A percentile compares a stretch with the other conserved stretches of the same genome.
Evolutionary conservation across 768 basidiomycete genomes (phyloP).

Genomic region (Podaxis sp.): DNA sequence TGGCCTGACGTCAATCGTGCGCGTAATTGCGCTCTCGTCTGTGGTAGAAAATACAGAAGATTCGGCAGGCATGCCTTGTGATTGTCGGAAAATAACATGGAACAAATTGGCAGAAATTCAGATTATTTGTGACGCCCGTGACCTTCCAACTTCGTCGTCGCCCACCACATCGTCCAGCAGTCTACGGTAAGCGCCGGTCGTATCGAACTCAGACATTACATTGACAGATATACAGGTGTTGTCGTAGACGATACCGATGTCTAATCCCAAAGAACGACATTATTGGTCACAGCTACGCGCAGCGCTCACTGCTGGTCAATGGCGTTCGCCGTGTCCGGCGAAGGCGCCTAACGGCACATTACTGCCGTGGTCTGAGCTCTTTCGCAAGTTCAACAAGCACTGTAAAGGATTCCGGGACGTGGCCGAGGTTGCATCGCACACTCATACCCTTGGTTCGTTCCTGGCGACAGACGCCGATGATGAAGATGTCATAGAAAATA

Average conservation of each 20-base stretch:
- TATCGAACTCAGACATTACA: background rate
- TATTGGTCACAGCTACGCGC: constrained; percentile 78
- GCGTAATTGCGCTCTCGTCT: constrained; percentile 31
- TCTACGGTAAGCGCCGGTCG: background rate
- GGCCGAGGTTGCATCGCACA: constrained; percentile 67
- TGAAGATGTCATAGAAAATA: constrained; percentile 40
- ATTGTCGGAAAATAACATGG: background rate
- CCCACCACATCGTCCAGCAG: background rate
- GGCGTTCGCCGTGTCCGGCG: constrained; percentile 63
- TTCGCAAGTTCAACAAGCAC: constrained; percentile 88
- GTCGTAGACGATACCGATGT: constrained; percentile 21
- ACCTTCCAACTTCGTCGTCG: constrained; percentile 2
- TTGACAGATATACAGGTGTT: background rate
- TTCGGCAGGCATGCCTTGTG: constrained; percentile 22
- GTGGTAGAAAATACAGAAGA: constrained; percentile 50
- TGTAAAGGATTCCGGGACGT: constrained; percentile 60
- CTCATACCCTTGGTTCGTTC: constrained; percentile 60
- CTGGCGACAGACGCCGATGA: constrained; percentile 57
- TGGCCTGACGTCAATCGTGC: constrained; percentile 8
- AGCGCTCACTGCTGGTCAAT: constrained; percentile 72
- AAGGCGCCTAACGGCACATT: constrained; percentile 51
- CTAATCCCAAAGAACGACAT: constrained; percentile 60
- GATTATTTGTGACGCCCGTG: constrained; percentile 4
- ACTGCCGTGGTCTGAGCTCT: constrained; percentile 74
- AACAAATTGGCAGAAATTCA: background rate